These are phyloP conservation scores for Fusarium citri DNA, from an alignment of 2,329 filamentous ascomycete genomes.

Conservation along the genomic window DNA sequence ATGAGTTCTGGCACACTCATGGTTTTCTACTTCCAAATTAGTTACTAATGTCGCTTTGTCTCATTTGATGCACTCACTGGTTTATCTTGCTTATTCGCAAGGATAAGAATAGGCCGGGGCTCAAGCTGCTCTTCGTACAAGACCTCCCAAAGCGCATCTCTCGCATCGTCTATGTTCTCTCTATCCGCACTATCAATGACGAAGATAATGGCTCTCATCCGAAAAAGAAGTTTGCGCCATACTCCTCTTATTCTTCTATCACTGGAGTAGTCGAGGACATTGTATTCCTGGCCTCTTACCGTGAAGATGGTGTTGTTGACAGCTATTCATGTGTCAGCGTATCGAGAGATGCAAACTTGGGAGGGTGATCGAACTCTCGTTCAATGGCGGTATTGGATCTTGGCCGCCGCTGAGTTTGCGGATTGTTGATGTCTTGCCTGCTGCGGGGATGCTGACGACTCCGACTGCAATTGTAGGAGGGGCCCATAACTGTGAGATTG, in stretches of 20 bases:
- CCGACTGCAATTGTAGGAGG: neutral
- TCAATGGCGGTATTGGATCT: fast-evolving
- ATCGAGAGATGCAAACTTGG: fast-evolving
- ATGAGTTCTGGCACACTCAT: neutral
- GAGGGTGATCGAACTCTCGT: neutral
- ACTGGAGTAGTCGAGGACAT: constrained; percentile 6
- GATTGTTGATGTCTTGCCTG: neutral
- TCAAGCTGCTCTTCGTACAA: constrained; percentile 3
- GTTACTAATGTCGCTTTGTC: too few species aligned
- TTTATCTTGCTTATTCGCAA: constrained; percentile 22
- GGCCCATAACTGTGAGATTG: constrained; percentile 1
- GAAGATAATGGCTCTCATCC: neutral
- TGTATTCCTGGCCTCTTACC: neutral
- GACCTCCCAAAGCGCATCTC: neutral
- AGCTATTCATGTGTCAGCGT: neutral
- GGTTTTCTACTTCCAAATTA: neutral
- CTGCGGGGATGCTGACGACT: neutral
- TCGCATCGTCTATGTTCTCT: neutral
- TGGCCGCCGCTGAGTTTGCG: neutral
- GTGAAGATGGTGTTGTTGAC: neutral
- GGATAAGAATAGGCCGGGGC: constrained; percentile 1
- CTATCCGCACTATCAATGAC: constrained; percentile 4
- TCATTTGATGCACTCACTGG: neutral
- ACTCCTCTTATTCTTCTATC: neutral
- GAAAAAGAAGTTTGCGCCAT: constrained; percentile 6